Base-by-base conservation (phyloP, 495 filamentous ascomycete genomes). In the Talaromyces adpressus region DNA sequence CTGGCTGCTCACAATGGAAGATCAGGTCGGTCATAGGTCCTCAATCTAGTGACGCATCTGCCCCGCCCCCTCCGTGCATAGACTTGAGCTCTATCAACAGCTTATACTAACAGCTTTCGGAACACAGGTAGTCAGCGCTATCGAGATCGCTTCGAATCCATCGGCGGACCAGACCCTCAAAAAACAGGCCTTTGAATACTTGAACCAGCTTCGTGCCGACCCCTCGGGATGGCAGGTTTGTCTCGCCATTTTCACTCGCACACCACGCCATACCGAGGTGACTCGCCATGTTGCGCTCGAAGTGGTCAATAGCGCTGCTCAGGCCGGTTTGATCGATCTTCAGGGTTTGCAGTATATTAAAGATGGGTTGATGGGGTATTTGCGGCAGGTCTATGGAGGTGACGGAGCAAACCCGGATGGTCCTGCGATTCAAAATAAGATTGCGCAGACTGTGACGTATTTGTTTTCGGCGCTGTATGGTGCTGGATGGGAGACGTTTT, bases 381-480 rank as follows among this genome's bases (percentile, higher is more conserved):
- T 92, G 18, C 82, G 83, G 59, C 83, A 85, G 63, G 84, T 82
- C 39, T 99, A 95, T 71, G 81, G 86, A 20, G 79, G 77, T 18
- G 78, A 80, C 20, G 77, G 79, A 49, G 76, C 77, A 22, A 74
- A 77, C 22, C 72, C 81, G 63, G 93, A 97, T 72, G 81, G 87
- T 9, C 66, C 86, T 36, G 82, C 82, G 66, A 87, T 99, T 32
- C 95, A 98, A 76, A 99, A 98, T 75, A 99, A 99, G 74, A 87
- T 98, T 64, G 90, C 92, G 27, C 94, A 99, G 75, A 96, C 93
- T 34, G 76, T 98, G 49, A 99, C 94, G 11, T 90, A 89, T 67
- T 87, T 99, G 23, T 99, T 98, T 74, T 86, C 89, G 7, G 81
- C 84, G 7, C 78, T 95, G 34, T 99, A 99, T 75, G 87, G 84